These are phyloP conservation scores for Colletotrichum cereale DNA, from an alignment of 2,329 filamentous ascomycete genomes.

Conservation along the genomic window DNA sequence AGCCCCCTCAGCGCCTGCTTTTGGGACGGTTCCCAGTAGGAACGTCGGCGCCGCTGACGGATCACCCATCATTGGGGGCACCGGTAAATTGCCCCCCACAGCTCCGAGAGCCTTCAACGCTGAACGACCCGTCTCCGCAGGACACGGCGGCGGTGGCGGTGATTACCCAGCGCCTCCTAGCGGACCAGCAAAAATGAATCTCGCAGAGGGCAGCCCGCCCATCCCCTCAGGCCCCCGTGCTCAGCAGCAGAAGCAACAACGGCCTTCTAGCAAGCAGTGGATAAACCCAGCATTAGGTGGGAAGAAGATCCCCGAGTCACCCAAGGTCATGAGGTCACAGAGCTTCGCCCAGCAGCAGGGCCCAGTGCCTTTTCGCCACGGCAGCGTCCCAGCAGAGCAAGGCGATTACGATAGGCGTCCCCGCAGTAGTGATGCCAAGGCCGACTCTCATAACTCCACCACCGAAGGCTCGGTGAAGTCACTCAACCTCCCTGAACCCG, in stretches of 20 bases:
- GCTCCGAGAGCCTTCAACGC: constrained; percentile 64
- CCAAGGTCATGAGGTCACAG: constrained; percentile 63
- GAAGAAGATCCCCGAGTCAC: constrained; percentile 65
- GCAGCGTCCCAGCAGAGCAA: constrained; percentile 53
- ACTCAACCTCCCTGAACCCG: constrained; percentile 60
- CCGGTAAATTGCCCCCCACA: constrained; percentile 65
- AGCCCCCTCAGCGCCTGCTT: constrained; percentile 69
- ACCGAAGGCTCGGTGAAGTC: constrained; percentile 54
- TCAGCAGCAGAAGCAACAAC: constrained; percentile 60
- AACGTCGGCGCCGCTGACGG: constrained; percentile 50
- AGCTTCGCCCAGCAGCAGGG: constrained; percentile 61
- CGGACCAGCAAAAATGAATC: constrained; percentile 59
- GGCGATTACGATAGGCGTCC: constrained; percentile 60
- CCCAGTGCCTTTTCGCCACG: constrained; percentile 52
- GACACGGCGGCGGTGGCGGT: constrained; percentile 49
- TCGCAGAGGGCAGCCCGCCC: constrained; percentile 58
- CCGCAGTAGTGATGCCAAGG: constrained; percentile 66
- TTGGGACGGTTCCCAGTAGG: constrained; percentile 67
- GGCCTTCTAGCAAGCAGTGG: constrained; percentile 71
- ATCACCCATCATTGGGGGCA: constrained; percentile 47
- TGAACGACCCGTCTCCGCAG: constrained; percentile 62
- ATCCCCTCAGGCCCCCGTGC: constrained; percentile 68
- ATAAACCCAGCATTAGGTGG: constrained; percentile 62
- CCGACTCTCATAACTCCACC: constrained; percentile 52
- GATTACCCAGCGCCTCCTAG: constrained; percentile 55